A percentile compares a stretch with the other conserved stretches of the same genome.
phyloP scores from a whole-genome alignment of 2,329 filamentous ascomycete genomes.

The Corinectria fuckeliana region DNA sequence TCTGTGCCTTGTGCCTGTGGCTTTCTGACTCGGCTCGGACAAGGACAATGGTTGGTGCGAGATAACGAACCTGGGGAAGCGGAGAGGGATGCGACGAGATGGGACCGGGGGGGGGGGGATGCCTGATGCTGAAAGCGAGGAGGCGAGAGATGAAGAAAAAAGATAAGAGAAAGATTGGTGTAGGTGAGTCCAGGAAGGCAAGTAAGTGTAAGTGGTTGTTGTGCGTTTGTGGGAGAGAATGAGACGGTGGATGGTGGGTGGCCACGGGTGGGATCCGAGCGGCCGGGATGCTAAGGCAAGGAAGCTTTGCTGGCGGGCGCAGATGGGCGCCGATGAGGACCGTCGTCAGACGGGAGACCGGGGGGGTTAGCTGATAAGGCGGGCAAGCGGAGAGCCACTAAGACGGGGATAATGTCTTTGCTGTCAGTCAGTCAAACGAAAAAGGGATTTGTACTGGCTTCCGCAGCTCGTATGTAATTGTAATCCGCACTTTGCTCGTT shows the following conservation, averaged over 20 bases:
- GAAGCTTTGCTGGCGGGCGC: slow-evolving; percentile 38
- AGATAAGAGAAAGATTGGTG: slow-evolving; percentile 36
- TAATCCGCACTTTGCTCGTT: background rate
- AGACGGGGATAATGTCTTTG: slow-evolving; percentile 24
- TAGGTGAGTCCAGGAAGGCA: slow-evolving; percentile 25
- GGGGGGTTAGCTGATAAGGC: slow-evolving; percentile 39
- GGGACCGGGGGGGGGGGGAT: slow-evolving; percentile 6
- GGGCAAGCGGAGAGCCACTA: slow-evolving; percentile 37
- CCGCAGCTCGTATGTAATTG: slow-evolving; percentile 16
- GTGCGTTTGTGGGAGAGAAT: slow-evolving; percentile 11
- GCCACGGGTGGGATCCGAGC: slow-evolving; percentile 38
- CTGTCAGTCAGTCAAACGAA: slow-evolving; percentile 7
- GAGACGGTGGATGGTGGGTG: slow-evolving; percentile 12
- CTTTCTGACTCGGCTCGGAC: slow-evolving; percentile 25
- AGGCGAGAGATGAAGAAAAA: slow-evolving; percentile 24
- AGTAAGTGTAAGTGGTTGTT: slow-evolving; percentile 38
- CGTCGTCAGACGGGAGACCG: slow-evolving; percentile 33
- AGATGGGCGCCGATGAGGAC: slow-evolving; percentile 40
- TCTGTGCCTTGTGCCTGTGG: slow-evolving; percentile 7
- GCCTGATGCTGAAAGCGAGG: slow-evolving; percentile 7
- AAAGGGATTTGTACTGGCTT: slow-evolving; percentile 11
- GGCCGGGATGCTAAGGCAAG: slow-evolving; percentile 37
- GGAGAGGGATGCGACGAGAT: slow-evolving; percentile 27
- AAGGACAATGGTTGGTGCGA: slow-evolving; percentile 38
- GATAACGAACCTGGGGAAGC: slow-evolving; percentile 42